Evolutionary conservation across 345 rosid genomes (phyloP), one percentile per base, ranked within the genome.

Genomic region (Alliaria petiolata): DNA sequence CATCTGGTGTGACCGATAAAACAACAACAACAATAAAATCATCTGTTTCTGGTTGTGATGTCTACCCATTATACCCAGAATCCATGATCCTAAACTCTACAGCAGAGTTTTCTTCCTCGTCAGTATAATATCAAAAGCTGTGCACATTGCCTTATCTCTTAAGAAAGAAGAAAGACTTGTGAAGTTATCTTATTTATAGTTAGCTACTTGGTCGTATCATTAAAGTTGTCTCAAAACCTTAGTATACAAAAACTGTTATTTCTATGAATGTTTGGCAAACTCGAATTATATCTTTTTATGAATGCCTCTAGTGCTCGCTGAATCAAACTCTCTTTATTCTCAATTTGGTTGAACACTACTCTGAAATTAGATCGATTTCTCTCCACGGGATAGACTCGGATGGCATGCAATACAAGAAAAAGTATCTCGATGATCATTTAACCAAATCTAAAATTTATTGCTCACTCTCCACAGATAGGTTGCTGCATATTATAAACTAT

Each of bases 1-100:
- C 34, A 3, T 49, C 65, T 62, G 44, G 56, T 56, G 16, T 51
- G 17, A 53, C 69, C 2, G 36, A 40, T 31, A 46, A 51, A 50
- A 40, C 52, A 11, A 3, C 52, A 40, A 40, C 34, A 6, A 59
- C 40, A 59, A 17, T 26, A 4, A 62, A 3, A 3, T 73, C 64
- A 17, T 34, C 71, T 25, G 51, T 19, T 16, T 73, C 65, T 35
- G 28, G 56, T 19, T 1, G 0, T 43, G 71, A 65, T 54, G 17
- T 72, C 14, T 72, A 72, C 58, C 77, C 77, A 46, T 22, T 72
- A 56, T 52, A 63, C 33, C 57, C 71, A 6, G 71, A 73, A 35
- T 73, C 71, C n/a, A 8, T 34, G 31, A 35, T 35, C 51, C 28
- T 51, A 14, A 57, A 65, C 42, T 62, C 71, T 13, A 54, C 70